Evolutionary conservation across 352 stramenopile genomes (phyloP), one percentile per base, ranked within the genome.

Genomic region (Pythium graminicola): DNA sequence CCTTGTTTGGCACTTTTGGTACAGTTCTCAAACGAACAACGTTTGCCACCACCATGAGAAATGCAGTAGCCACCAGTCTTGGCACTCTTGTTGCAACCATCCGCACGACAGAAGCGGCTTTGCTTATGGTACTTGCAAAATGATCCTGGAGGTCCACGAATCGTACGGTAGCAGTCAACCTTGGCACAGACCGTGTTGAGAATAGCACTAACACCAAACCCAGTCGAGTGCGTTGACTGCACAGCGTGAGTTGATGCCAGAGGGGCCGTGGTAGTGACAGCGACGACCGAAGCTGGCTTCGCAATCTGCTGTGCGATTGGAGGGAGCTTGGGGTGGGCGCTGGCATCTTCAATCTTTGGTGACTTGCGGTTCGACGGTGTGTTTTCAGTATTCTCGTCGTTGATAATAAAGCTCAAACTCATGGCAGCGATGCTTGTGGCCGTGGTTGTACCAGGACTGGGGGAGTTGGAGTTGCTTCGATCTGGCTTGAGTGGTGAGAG

Each of bases 51-150:
- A 23, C 75, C 75, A 46, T 86, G 75, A 8, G 67, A 72, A 42
- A 86, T 81, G 32, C 77, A 84, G 57, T 68, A 85, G 27, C 76
- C 79, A 41, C 81, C 81, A 1, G 76, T 88, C 68, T 92, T 92
- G 66, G 81, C 79, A 36, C 75, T 82, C 66, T 89, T 92, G 51
- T 61, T 47, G 56, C 81, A 89, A 27, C 60, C 64, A 2, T 85
- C 73, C 14, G 73, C 72, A n/a, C 70, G 76, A 51, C 78, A 89
- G 54, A 89, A 86, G 46, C 79, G 79, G 52, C 76, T 88, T 48
- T 85, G 76, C 68, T 90, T 90, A 72, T 88, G 76, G 53, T 86
- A 86, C 70, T 90, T 86, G 73, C 76, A 90, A 65, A 86, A 88
- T 49, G 76, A 77, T 33, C 79, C 79, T 33, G 40, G 69, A 14